Evolutionary conservation across 2,329 filamentous ascomycete species (phyloP).

Genomic region (Ceratocystis smalleyi): DNA sequence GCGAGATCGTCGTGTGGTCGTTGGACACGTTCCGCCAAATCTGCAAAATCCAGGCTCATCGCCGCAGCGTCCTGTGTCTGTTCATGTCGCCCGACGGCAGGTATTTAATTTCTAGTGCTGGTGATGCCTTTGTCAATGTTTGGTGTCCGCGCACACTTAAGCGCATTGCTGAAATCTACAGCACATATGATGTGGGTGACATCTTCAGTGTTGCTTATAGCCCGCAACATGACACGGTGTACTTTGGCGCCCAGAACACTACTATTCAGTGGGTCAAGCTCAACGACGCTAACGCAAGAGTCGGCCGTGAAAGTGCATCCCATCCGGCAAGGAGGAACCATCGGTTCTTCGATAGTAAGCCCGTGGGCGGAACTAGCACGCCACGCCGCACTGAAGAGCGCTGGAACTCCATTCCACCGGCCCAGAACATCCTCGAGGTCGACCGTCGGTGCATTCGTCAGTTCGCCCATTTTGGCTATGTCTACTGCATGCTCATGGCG

Average conservation of each 20-base stretch:
- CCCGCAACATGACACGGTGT: conserved; percentile 60
- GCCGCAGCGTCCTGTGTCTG: conserved; percentile 76
- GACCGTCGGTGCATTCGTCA: conserved; percentile 64
- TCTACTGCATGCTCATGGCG: conserved; percentile 88
- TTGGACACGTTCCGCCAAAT: conserved; percentile 74
- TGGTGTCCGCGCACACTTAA: conserved; percentile 69
- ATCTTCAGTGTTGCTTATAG: conserved; percentile 93
- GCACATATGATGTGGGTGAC: conserved; percentile 85
- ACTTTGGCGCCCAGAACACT: conserved; percentile 86
- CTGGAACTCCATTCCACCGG: conserved; percentile 38
- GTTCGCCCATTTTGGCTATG: conserved; percentile 89
- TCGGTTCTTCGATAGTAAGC: conserved; percentile 82
- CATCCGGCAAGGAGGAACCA: conserved; percentile 68
- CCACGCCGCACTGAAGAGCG: conserved; percentile 52
- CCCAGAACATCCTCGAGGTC: conserved; percentile 55
- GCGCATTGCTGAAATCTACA: conserved; percentile 78
- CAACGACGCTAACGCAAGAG: conserved; percentile 44
- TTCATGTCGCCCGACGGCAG: conserved; percentile 59
- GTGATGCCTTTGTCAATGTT: conserved; percentile 85
- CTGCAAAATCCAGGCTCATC: conserved; percentile 69
- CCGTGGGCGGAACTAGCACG: conserved; percentile 65
- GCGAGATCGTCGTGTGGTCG: conserved; percentile 85
- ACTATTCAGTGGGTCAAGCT: conserved; percentile 86
- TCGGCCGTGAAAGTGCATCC: conserved; percentile 44
- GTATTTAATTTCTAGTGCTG: conserved; percentile 80